A percentile compares a stretch with the other conserved stretches of the same genome.
Conservation (phyloP, 2,329 filamentous ascomycete genomes). For the Penicillium sp. region DNA sequence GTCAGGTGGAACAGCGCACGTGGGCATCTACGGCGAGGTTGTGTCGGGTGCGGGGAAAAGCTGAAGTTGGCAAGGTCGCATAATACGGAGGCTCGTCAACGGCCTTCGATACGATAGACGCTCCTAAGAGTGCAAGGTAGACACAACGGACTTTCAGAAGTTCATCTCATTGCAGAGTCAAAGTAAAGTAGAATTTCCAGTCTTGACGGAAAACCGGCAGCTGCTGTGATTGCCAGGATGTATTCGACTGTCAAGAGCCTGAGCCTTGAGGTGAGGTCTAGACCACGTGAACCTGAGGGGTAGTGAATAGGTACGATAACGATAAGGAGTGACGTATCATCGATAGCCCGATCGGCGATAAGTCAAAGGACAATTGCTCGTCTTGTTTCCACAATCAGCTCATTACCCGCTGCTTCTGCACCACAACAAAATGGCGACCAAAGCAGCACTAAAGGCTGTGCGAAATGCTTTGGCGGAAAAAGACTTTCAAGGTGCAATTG, state of each 20-base stretch:
- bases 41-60: too few species aligned
- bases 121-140: too few species aligned
- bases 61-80: too few species aligned
- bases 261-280: too few species aligned
- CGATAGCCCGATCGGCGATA: conserved; percentile 1
- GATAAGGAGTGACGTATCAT: conserved; percentile 31
- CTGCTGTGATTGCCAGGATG: too few species aligned
- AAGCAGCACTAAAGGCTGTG: conserved; percentile 76
- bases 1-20: not conserved
- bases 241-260: too few species aligned
- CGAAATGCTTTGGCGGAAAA: conserved; percentile 72
- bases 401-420: conserved; percentile 22
- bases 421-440: conserved; percentile 46
- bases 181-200: not conserved
- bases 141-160: not conserved
- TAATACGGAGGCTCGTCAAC: too few species aligned
- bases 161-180: not conserved
- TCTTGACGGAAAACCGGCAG: too few species aligned
- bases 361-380: not conserved
- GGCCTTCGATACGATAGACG: too few species aligned
- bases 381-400: conserved; percentile 18
- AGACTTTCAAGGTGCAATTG: conserved; percentile 71
- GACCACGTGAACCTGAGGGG: too few species aligned
- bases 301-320: conserved; percentile 5
- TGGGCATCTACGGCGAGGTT: too few species aligned